These are phyloP conservation scores for Dendrobium catenatum DNA, from an alignment of 106 monocot genomes.

Conservation along the genomic window DNA sequence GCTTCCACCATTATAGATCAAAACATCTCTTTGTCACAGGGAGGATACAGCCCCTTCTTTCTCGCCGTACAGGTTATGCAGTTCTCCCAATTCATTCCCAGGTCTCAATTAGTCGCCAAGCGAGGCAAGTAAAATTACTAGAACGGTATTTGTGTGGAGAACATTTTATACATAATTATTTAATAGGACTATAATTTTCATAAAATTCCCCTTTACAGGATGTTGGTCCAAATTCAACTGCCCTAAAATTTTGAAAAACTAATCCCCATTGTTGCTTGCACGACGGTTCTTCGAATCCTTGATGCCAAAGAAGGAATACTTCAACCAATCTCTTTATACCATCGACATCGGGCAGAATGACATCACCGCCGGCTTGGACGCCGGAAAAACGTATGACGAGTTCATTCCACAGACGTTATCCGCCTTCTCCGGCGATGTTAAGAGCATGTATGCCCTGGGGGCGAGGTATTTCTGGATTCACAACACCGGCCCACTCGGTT, in stretches of 20 bases:
- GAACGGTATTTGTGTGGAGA: background rate
- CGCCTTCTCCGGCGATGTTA: slow-evolving; percentile 17
- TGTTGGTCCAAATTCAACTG: too few relatives aligned
- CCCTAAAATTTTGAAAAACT: too few relatives aligned
- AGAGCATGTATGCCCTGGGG: slow-evolving; percentile 32
- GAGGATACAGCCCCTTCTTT: slow-evolving; percentile 83
- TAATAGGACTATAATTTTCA: background rate
- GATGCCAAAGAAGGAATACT: slow-evolving; percentile 35
- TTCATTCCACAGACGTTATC: slow-evolving; percentile 19
- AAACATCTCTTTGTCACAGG: slow-evolving; percentile 48
- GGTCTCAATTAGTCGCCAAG: slow-evolving; percentile 23
- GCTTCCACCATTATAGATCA: slow-evolving; percentile 32
- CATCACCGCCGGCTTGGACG: slow-evolving; percentile 26
- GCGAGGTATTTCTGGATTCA: slow-evolving; percentile 55
- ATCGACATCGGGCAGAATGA: slow-evolving; percentile 67
- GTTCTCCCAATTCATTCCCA: slow-evolving; percentile 65
- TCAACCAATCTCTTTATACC: slow-evolving; percentile 45
- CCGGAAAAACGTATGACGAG: slow-evolving; percentile 12
- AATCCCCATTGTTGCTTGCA: background rate
- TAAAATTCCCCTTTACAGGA: background rate
- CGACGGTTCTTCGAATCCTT: slow-evolving; percentile 23
- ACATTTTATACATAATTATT: background rate
- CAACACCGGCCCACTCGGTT: slow-evolving; percentile 53
- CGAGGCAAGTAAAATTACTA: slow-evolving; percentile 21
- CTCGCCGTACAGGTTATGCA: slow-evolving; percentile 69